These are phyloP conservation scores for Euphrasia confusa DNA, from an alignment of 257 asterid species.

Conservation along the genomic window DNA sequence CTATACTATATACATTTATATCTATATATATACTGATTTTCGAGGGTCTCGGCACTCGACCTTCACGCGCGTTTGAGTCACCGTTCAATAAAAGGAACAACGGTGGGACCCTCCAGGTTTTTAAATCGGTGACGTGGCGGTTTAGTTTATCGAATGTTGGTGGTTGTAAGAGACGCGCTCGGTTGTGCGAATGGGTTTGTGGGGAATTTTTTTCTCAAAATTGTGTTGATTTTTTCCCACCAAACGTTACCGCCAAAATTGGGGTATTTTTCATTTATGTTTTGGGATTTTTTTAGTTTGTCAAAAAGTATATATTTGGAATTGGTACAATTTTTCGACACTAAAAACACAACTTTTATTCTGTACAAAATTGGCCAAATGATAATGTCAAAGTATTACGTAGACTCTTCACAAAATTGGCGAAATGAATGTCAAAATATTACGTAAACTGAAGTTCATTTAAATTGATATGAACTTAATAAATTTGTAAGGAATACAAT, in stretches of 20 bases:
- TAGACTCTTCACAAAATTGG: too few relatives aligned
- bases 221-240: conserved; percentile 48
- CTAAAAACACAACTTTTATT: not conserved
- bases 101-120: not conserved
- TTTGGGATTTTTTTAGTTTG: not conserved
- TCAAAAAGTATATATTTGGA: conserved; percentile 6
- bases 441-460: too few relatives aligned
- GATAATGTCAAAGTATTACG: too few relatives aligned
- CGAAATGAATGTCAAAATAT: too few relatives aligned
- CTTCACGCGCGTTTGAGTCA: conserved; percentile 21
- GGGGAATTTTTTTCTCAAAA: conserved; percentile 15
- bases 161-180: conserved; percentile 21
- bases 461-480: too few relatives aligned
- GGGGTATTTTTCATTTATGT: conserved; percentile 25
- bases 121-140: conserved; percentile 27
- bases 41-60: conserved; percentile 28
- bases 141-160: not conserved
- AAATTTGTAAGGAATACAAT: too few relatives aligned
- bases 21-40: conserved; percentile 18
- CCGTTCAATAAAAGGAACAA: conserved; percentile 7
- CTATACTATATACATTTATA: too few relatives aligned
- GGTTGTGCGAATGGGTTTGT: conserved; percentile 24
- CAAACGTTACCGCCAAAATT: conserved; percentile 73
- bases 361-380: too few relatives aligned
- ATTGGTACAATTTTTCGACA: not conserved